Evolutionary conservation across 78 protist species (phyloP).

Genomic region (Creolimax fragrantissima): DNA sequence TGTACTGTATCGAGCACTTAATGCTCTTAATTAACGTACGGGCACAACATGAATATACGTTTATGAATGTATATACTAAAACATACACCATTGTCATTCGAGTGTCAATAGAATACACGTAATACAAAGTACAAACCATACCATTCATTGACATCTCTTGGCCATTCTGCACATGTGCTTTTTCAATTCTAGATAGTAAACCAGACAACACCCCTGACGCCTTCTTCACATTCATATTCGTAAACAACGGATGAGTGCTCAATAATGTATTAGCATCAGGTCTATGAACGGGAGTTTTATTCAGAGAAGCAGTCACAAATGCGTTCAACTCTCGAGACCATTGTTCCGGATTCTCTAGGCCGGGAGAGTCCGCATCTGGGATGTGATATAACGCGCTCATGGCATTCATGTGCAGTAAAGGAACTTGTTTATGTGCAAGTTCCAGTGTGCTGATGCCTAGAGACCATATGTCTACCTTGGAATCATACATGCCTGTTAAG

Average conservation of each 20-base stretch:
- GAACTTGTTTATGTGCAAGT: constrained; percentile 20
- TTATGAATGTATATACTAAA: too few relatives aligned
- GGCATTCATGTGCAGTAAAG: background rate
- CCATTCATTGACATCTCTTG: background rate
- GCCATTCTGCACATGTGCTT: background rate
- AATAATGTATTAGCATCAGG: background rate
- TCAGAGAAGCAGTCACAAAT: background rate
- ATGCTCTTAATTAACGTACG: too few relatives aligned
- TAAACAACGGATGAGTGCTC: background rate
- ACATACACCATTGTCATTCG: too few relatives aligned
- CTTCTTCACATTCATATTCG: background rate
- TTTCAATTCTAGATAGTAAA: background rate
- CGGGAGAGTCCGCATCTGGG: background rate
- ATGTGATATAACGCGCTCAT: constrained; percentile 12
- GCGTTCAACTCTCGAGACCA: background rate
- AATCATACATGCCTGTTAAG: constrained; percentile 1
- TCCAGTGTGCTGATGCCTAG: constrained; percentile 48
- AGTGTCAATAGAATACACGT: too few relatives aligned
- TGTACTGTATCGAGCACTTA: too few relatives aligned
- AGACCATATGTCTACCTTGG: constrained; percentile 45
- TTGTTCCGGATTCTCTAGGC: background rate
- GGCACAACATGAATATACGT: too few relatives aligned
- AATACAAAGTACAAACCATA: too few relatives aligned
- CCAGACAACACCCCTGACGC: background rate
- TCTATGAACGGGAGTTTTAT: background rate